Base-by-base conservation (phyloP, 257 asterid species). In the Ballota nigra region DNA sequence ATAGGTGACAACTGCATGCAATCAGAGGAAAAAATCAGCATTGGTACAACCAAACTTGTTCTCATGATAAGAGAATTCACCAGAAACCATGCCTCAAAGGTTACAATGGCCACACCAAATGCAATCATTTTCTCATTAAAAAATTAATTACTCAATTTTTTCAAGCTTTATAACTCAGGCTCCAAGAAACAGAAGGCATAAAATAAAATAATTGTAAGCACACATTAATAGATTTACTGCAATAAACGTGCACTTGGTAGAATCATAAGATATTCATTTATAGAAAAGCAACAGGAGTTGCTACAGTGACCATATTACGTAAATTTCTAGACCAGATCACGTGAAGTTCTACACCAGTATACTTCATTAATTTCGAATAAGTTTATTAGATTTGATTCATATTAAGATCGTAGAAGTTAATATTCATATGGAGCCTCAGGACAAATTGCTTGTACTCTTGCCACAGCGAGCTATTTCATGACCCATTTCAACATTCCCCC, bases 41-140 rank as follows among this genome's bases (percentile, higher is more conserved):
- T n/a, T 52, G 66, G 43, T 45, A 45, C 58, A 56, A 40, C 33
- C 45, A 43, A 63, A 66, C 52, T 47, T 74, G 23, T 45, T 63
- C 60, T 73, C 66, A 56, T 33, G 69, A 60, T 31, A 41, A 4
- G 31, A n/a, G 63, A 56, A 55, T 5, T 49, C 64, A 69, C 72
- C 80, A 34, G 34, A 65, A 38, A 38, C 58, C 28, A 24, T 64
- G 66, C 20, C 65, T 51, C 67, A 19, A 60, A 65, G 45, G 15
- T 51, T 36, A 52, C 29, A 12, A 12, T 63, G 57, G 45, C 47
- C 28, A 66, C 41, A 75, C 15, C 31, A n/a, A 28, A 15, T 20
- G 57, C 20, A 11, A 36, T 40, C 15, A 20, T 51, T 68, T 33
- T 33, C 76, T 63, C 60, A 26, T 13, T 23, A 40, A 8, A 49